Percentiles rank a stretch among this genome's conserved stretches.
Conservation (phyloP, 352 stramenopile genomes). For the Saprolegnia parasitica region DNA sequence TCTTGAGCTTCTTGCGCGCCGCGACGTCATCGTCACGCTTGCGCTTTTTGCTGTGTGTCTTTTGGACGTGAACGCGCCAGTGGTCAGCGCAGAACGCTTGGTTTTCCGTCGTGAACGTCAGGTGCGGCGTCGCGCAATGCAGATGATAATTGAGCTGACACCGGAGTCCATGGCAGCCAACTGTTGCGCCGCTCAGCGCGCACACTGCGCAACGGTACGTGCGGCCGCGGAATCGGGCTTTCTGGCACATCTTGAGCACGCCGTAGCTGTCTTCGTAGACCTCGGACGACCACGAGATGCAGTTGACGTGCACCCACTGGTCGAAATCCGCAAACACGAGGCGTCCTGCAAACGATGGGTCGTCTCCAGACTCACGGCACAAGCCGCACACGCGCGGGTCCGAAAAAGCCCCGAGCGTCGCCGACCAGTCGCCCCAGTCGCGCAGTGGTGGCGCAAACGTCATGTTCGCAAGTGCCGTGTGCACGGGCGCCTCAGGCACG, state of each 20-base stretch:
- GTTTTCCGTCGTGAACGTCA: constrained; percentile 29
- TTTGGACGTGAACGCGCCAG: constrained; percentile 14
- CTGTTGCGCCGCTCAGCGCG: constrained; percentile 82
- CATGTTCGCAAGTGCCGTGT: constrained; percentile 33
- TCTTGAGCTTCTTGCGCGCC: constrained; percentile 2
- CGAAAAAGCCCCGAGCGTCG: constrained; percentile 32
- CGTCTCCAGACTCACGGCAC: constrained; percentile 80
- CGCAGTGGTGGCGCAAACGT: constrained; percentile 41
- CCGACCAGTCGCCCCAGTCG: constrained; percentile 36
- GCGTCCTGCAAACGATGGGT: constrained; percentile 53
- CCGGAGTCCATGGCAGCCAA: constrained; percentile 84
- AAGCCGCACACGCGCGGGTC: constrained; percentile 74
- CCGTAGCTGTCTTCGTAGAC: constrained; percentile 78
- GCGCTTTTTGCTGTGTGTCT: constrained; percentile 2
- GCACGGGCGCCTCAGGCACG: neutral
- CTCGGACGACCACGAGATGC: constrained; percentile 90
- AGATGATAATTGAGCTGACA: constrained; percentile 93
- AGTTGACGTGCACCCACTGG: constrained; percentile 90
- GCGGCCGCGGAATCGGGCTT: constrained; percentile 81
- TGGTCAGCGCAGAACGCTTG: constrained; percentile 30
- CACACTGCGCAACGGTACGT: constrained; percentile 90
- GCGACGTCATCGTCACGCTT: constrained; percentile 20
- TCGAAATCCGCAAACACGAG: constrained; percentile 78
- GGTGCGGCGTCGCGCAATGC: constrained; percentile 78
- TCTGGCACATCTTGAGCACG: constrained; percentile 81